A percentile compares a stretch with the other conserved stretches of the same genome.
Evolutionary conservation across 257 asterid species (phyloP).

Genomic region (Przewalskia tangutica): DNA sequence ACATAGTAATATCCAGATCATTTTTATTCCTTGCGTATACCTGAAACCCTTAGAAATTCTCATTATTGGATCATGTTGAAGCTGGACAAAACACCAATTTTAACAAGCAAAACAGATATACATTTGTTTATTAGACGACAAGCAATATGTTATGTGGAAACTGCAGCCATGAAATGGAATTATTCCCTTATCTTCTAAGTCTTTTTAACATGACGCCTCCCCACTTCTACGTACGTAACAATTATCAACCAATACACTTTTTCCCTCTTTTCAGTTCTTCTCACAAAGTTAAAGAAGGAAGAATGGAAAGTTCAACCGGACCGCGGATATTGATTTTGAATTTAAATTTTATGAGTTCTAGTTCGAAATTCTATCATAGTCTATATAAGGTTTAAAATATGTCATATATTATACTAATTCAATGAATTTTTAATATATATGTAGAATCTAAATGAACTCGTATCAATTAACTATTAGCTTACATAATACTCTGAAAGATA

Average conservation of each 20-base stretch:
- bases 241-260: background rate
- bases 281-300: no score
- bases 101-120: constrained; percentile 13
- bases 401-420: no score
- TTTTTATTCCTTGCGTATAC: constrained; percentile 11
- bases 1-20: constrained; percentile 16
- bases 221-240: background rate
- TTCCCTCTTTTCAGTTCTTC: no score
- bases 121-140: constrained; percentile 8
- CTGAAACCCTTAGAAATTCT: background rate
- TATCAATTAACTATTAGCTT: no score
- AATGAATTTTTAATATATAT: no score
- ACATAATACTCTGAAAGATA: no score
- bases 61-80: background rate
- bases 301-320: no score
- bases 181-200: background rate
- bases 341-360: no score
- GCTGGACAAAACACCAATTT: background rate
- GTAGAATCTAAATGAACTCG: no score
- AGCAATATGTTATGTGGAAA: background rate
- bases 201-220: background rate
- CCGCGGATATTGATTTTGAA: no score
- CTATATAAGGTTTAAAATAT: no score
- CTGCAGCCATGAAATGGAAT: background rate
- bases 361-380: no score